Evolutionary conservation across 108 stramenopile genomes (phyloP), one percentile per base, ranked within the genome.

Genomic region (Conticribra guillardii): DNA sequence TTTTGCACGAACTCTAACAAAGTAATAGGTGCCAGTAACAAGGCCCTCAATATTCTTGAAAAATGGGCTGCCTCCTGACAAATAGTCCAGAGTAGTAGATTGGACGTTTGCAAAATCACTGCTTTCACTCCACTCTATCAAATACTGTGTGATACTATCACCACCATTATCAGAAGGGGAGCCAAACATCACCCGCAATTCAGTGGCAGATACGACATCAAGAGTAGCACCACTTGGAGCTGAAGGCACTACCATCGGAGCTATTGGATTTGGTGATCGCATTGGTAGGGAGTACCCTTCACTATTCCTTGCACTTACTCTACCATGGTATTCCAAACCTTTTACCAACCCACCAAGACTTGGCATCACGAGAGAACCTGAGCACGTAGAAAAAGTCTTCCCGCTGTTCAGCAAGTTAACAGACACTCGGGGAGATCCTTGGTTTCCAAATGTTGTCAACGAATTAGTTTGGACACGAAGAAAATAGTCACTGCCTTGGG

Each of bases 121-220:
- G 18, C 65, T 74, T 23, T 71, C 67, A n/a, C 83, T 82, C 84
- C 90, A 93, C 71, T 94, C 86, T 30, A 96, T 80, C 64, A 75
- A 50, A 74, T 94, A 96, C 17, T 82, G 53, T 21, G 83, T 86
- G 22, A 96, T 84, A 15, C 73, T 74, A 56, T 87, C 90, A 27
- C 95, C 95, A 16, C 95, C 95, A 60, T 90, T 86, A 62, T 92
- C 88, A 2, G 70, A 52, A 9, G 95, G 95, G n/a, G 85, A 62
- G 26, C 74, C 80, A 74, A 93, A 94, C 16, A 83, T 75, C 0
- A 93, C 74, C 51, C 89, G 77, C 4, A 96, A 79, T 74, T 82
- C 64, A 23, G 86, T 87, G 14, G 85, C 81, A 32, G 82, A 84
- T 22, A 85, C 54, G 23, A 89, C 89, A 48, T 79, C 81, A n/a